Percentiles rank a stretch among this genome's conserved stretches.
Conservation (phyloP, 1,284 basidiomycete genomes). For the Sphagnurus paluster region DNA sequence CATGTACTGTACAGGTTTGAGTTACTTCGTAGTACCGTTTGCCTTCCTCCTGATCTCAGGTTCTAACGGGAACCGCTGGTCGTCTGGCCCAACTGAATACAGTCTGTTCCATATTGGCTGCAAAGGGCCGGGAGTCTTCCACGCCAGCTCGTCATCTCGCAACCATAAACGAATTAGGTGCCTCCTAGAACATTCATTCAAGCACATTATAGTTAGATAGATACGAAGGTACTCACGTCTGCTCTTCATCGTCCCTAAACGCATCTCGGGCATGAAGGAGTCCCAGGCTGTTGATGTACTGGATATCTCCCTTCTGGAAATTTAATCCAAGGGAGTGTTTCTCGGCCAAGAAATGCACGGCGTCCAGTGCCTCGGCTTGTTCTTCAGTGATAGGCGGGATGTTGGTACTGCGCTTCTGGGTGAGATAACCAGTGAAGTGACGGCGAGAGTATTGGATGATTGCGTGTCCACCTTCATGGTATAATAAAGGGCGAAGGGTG, state of each 20-base stretch:
- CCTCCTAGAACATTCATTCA: constrained; percentile 19
- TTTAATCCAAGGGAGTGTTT: constrained; percentile 45
- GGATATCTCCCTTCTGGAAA: constrained; percentile 50
- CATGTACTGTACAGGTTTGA: too few relatives aligned
- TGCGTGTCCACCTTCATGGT: constrained; percentile 37
- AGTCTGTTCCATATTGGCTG: constrained; percentile 31
- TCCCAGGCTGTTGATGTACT: constrained; percentile 48
- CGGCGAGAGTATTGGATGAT: constrained; percentile 49
- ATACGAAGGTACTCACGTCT: constrained; percentile 31
- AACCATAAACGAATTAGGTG: constrained; percentile 35
- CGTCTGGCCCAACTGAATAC: constrained; percentile 28
- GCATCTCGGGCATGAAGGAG: constrained; percentile 46
- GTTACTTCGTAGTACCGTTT: constrained; percentile 30
- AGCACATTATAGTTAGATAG: constrained; percentile 2
- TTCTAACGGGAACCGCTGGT: constrained; percentile 33
- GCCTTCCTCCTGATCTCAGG: constrained; percentile 32
- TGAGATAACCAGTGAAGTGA: constrained; percentile 41
- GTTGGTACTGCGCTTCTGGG: constrained; percentile 30
- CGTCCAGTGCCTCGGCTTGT: constrained; percentile 49
- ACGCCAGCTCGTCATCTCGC: constrained; percentile 35
- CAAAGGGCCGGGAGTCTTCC: constrained; percentile 32
- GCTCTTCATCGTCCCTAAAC: constrained; percentile 39
- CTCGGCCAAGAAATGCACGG: constrained; percentile 45
- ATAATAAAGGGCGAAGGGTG: constrained; percentile 39
- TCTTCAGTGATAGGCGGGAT: constrained; percentile 50